Evolutionary conservation across 352 stramenopile genomes (phyloP).

Genomic region (Thalassiosira livingstoniorum): DNA sequence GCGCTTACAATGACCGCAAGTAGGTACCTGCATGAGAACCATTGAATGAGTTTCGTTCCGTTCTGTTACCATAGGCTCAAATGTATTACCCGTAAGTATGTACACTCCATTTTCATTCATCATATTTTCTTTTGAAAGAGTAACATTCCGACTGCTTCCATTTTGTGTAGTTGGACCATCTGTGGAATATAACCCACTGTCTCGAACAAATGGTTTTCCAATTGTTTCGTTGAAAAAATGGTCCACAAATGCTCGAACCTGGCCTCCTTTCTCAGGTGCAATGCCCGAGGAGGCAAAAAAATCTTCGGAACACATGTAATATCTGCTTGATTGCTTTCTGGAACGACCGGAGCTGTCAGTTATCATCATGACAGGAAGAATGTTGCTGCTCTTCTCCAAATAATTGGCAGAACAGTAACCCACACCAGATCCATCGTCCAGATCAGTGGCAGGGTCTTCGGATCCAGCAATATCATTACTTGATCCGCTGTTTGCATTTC

Average conservation of each 20-base stretch:
- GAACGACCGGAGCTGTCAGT: constrained; percentile 56
- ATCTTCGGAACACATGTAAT: constrained; percentile 58
- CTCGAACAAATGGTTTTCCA: constrained; percentile 50
- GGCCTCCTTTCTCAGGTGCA: constrained; percentile 25
- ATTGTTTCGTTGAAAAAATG: constrained; percentile 57
- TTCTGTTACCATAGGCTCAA: constrained; percentile 62
- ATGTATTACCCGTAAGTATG: constrained; percentile 60
- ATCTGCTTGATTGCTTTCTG: constrained; percentile 43
- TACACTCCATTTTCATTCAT: constrained; percentile 40
- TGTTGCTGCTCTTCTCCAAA: constrained; percentile 11
- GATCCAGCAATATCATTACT: neutral
- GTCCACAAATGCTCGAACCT: constrained; percentile 59
- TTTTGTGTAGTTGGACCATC: neutral
- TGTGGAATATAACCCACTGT: too few species aligned
- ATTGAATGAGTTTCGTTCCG: constrained; percentile 63
- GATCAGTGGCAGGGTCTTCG: neutral
- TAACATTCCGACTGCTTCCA: neutral
- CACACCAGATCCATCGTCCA: constrained; percentile 2
- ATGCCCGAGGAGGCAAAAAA: constrained; percentile 31
- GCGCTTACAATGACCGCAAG: constrained; percentile 80
- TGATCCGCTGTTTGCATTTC: neutral
- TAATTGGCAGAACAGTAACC: constrained; percentile 32
- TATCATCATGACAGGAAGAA: constrained; percentile 65
- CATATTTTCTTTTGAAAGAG: neutral
- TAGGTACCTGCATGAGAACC: constrained; percentile 60